These are phyloP conservation scores for Licmophora abbreviata DNA, from an alignment of 108 stramenopile genomes.

Conservation along the genomic window DNA sequence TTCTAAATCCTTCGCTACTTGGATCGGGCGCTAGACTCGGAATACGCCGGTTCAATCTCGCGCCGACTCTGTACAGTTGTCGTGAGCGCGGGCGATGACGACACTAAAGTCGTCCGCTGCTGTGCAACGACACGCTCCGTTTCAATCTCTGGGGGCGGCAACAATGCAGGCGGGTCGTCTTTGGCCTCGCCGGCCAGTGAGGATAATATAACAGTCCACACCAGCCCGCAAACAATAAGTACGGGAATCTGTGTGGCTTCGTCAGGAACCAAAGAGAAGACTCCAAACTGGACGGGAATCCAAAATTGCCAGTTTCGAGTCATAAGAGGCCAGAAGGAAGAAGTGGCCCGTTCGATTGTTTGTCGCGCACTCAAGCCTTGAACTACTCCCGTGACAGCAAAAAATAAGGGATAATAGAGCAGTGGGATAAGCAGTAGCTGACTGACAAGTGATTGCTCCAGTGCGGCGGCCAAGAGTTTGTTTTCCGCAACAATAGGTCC, in stretches of 20 bases:
- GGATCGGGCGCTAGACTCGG: too few species aligned
- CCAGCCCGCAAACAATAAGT: slow-evolving; percentile 33
- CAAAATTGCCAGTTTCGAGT: slow-evolving; percentile 54
- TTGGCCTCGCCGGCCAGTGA: slow-evolving; percentile 47
- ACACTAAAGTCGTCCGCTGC: too few species aligned
- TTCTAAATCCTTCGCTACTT: too few species aligned
- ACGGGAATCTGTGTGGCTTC: slow-evolving; percentile 62
- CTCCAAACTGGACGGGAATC: slow-evolving; percentile 63
- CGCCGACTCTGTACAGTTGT: too few species aligned
- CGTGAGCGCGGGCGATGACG: too few species aligned
- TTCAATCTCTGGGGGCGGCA: too few species aligned
- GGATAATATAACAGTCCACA: slow-evolving; percentile 53
- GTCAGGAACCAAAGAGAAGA: slow-evolving; percentile 41
- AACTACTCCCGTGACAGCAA: slow-evolving; percentile 35
- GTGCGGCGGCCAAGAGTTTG: slow-evolving; percentile 17
- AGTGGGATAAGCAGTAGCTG: slow-evolving; percentile 59
- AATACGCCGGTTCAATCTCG: too few species aligned
- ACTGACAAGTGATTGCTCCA: slow-evolving; percentile 50
- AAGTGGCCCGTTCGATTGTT: slow-evolving; percentile 32
- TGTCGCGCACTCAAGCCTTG: slow-evolving; percentile 34
- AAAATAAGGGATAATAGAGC: slow-evolving; percentile 63
- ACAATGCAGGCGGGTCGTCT: too few species aligned
- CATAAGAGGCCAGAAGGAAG: slow-evolving; percentile 55
- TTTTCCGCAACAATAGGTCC: not conserved
- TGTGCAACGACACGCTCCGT: too few species aligned